Evolutionary conservation across 768 basidiomycete genomes (phyloP), one percentile per base, ranked within the genome.

Genomic region (Podaxis rugospora): DNA sequence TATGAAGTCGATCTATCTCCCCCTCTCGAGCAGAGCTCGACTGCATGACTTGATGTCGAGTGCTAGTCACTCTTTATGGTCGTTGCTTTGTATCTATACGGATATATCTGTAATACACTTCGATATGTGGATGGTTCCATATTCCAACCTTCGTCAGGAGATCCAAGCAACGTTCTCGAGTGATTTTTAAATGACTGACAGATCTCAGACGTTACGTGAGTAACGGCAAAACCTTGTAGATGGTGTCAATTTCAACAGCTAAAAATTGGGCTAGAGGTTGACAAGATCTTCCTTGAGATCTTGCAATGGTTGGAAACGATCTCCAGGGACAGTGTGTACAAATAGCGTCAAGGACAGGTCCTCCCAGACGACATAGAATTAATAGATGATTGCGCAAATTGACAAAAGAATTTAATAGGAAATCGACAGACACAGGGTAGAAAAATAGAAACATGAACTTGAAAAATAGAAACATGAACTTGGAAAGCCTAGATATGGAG

Each of bases 401-500:
- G 23, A 35, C 50, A 32, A 64, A 62, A 64, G 58, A 64, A 58
- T 61, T 49, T 67, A 61, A 67, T 53, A 66, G 50, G 44, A 61
- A 61, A 57, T 59, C 37, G 61, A 46, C 59, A 62, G 69, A 63
- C 47, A 62, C 69, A 66, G 66, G 55, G 59, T 64, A 47, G 55
- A 66, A 65, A 66, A 64, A 62, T 58, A 58, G 65, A 68, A 62
- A 63, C 47, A 63, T 68, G 65, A 66, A 56, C 57, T 63, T 42
- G 55, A 66, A 65, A 66, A 64, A 62, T 57, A 58, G 65, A 68
- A 62, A 61, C 66, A 67, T 68, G 65, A 67, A 67, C 73, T 72
- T 70, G 68, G 63, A 69, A 68, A 72, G 72, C 66, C 68, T 70
- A 70, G 67, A 57, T 67, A 66, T 62, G 63, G 64, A 66, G 67